Percentiles rank a stretch among this genome's conserved stretches.
Conservation (phyloP, 129 eudicot species). For the Glebionis coronaria region DNA sequence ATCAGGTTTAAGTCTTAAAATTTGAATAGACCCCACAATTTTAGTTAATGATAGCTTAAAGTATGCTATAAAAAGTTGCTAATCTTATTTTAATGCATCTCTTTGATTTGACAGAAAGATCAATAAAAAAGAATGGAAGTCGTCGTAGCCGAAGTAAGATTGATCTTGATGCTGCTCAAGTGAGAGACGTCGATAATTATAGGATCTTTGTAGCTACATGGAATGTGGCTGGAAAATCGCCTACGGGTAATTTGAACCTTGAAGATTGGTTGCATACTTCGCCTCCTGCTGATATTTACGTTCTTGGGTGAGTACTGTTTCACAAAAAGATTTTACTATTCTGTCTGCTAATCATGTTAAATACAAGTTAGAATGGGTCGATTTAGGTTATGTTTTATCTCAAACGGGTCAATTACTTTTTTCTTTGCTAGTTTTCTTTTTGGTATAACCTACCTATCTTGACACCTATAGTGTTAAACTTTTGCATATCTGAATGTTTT, state of each 20-base stretch:
- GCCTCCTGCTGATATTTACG: conserved; percentile 93
- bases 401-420: no score
- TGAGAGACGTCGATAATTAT: conserved; percentile 64
- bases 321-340: not conserved
- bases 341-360: not conserved
- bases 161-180: conserved; percentile 66
- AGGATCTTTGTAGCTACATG: conserved; percentile 96
- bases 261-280: conserved; percentile 96
- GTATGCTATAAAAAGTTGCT: not conserved
- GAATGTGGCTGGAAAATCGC: conserved; percentile 98
- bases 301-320: conserved; percentile 69
- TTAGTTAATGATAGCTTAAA: conserved; percentile 3
- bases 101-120: conserved; percentile 44
- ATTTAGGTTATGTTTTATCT: not conserved
- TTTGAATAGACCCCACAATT: not conserved
- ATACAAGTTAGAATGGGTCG: no score
- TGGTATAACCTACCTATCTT: no score
- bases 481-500: not conserved
- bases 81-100: not conserved
- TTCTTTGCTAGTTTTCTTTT: no score
- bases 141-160: conserved; percentile 56
- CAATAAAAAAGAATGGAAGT: conserved; percentile 42
- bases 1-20: conserved; percentile 52
- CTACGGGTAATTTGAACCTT: conserved; percentile 67
- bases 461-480: no score